Evolutionary conservation across 495 filamentous ascomycete species (phyloP).

Genomic region (Arthonia radiata): DNA sequence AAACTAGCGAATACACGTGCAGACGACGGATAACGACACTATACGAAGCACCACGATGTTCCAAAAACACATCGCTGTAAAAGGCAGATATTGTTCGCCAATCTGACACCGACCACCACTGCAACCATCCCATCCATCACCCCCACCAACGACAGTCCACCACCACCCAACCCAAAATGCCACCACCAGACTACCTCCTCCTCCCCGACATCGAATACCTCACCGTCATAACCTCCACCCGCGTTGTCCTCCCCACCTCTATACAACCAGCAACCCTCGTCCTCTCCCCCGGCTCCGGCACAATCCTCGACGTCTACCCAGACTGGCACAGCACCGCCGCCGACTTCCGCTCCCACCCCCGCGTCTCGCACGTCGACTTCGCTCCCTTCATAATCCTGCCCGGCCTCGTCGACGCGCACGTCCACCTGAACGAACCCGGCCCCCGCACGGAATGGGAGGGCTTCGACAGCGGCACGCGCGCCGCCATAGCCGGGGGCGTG

Average conservation of each 20-base stretch:
- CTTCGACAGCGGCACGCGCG: slow-evolving; percentile 78
- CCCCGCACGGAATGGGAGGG: slow-evolving; percentile 98
- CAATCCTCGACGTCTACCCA: too few species aligned
- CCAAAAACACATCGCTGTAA: too few species aligned
- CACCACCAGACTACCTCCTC: too few species aligned
- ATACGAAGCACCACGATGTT: too few species aligned
- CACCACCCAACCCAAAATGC: too few species aligned
- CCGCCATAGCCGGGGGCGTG: slow-evolving; percentile 86
- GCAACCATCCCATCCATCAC: too few species aligned
- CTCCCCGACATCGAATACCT: too few species aligned
- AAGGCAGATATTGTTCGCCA: too few species aligned
- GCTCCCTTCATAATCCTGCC: slow-evolving; percentile 72
- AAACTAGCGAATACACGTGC: too few species aligned
- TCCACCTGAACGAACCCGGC: slow-evolving; percentile 93
- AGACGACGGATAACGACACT: too few species aligned
- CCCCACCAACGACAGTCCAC: too few species aligned
- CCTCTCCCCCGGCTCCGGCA: slow-evolving; percentile 49
- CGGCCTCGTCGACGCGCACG: slow-evolving; percentile 87
- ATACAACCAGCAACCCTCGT: slow-evolving; percentile 58
- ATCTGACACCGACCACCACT: too few species aligned
- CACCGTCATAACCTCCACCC: slow-evolving; percentile 57
- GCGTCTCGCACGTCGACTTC: slow-evolving; percentile 56
- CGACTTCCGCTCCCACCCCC: slow-evolving; percentile 39
- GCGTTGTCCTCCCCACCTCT: slow-evolving; percentile 41
- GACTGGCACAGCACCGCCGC: slow-evolving; percentile 75